Percentiles rank a stretch among this genome's conserved stretches.
These are phyloP conservation scores for Antrodiella citrinella DNA, from an alignment of 768 basidiomycete species.

Conservation along the genomic window DNA sequence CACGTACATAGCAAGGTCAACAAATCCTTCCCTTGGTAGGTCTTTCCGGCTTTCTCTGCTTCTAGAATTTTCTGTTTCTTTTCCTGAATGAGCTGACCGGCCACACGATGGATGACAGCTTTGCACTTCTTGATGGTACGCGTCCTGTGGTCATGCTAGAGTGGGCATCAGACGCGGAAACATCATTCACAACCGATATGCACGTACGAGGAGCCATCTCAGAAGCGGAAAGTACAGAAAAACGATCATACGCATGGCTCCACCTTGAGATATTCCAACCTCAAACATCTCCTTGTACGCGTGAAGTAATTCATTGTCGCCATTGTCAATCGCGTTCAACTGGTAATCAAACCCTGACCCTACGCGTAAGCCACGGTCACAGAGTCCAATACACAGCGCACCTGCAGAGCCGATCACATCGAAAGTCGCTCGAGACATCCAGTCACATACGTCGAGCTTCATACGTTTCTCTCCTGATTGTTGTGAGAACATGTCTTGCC, in stretches of 20 bases:
- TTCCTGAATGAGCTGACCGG: conserved; percentile 68
- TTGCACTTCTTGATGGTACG: conserved; percentile 49
- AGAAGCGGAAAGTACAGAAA: conserved; percentile 53
- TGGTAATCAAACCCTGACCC: conserved; percentile 72
- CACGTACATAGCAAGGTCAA: conserved; percentile 67
- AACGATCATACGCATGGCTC: conserved; percentile 36
- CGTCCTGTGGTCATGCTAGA: conserved; percentile 46
- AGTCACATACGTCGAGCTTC: conserved; percentile 68
- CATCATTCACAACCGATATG: no score
- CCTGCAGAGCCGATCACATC: conserved; percentile 90
- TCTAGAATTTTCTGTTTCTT: conserved; percentile 71
- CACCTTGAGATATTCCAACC: conserved; percentile 52
- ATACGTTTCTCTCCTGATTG: conserved; percentile 15
- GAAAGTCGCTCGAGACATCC: conserved; percentile 78
- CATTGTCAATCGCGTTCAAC: conserved; percentile 76
- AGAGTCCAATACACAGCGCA: no score
- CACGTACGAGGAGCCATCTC: conserved; percentile 47
- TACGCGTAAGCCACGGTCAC: not conserved
- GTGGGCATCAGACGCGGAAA: no score
- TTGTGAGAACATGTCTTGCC: conserved; percentile 38
- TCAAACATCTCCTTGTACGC: conserved; percentile 87
- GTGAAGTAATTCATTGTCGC: conserved; percentile 66
- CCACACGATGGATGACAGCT: conserved; percentile 56
- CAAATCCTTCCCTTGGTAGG: conserved; percentile 63
- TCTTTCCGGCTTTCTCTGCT: conserved; percentile 40